Evolutionary conservation across 1,139 yeast genomes (phyloP), one percentile per base, ranked within the genome.

Genomic region (Trichomonascaceae sp.): DNA sequence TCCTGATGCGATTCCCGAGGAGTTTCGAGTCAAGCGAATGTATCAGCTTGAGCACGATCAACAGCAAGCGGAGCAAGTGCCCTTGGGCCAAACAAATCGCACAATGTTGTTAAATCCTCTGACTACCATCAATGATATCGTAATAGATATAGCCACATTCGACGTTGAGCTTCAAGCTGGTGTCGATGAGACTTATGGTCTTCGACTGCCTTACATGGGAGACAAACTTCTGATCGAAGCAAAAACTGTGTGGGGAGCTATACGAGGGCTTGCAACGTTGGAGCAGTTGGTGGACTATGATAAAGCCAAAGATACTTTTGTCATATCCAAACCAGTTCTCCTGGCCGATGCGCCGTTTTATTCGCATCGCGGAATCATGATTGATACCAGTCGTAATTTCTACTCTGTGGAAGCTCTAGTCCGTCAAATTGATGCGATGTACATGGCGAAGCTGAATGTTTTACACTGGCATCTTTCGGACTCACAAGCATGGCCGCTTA

Each of bases 401-500:
- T 45, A 64, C 23, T 37, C 55, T 2, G 41, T 58, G 3, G 49
- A 49, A 5, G 45, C 57, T 3, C 51, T 67, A 11, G 41, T 51
- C 31, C 55, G 61, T 25, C 66, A 65, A 38, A 54, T 67, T 32
- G 71, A 66, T 35, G 48, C 62, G 14, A 57, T 67, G 66, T 46
- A 66, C 1, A 48, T 62, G 26, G 39, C 59, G 5, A 67, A 67
- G 46, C 45, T 67, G 52, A 67, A 67, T 39, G 51, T 57, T 1
- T 52, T 67, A 29, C 72, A 67, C 39, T 65, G 69, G 68, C 72
- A 67, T 44, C 38, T 67, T 6, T 54, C 52, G 3, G 72, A 67
- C 42, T 43, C 67, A 5, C 68, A 63, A 37, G 60, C 68, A 20
- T 67, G 71, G 71, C 70, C 72, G 0, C 17, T 67, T 11, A 51